phyloP scores from a whole-genome alignment of 805 yeast genomes.

The Schizosaccharomyces cryophilus region DNA sequence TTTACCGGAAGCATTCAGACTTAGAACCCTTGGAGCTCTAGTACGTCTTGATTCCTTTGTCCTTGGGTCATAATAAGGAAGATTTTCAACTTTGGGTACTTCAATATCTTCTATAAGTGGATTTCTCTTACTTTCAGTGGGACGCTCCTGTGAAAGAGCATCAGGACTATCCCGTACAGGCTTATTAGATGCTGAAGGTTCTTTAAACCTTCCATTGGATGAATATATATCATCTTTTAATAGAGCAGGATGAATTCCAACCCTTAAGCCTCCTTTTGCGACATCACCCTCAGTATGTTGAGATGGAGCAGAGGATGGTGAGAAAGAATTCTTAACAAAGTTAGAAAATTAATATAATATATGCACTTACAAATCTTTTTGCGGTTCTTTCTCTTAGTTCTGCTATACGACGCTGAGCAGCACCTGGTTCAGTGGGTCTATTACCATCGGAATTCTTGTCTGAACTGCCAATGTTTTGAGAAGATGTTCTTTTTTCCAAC shows the following conservation, averaged over 20 bases:
- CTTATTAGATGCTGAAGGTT: no score
- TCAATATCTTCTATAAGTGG: neutral
- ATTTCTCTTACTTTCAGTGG: neutral
- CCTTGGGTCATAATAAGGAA: neutral
- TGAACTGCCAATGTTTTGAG: neutral
- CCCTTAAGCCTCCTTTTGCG: constrained; percentile 11
- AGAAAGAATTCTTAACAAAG: neutral
- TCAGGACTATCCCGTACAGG: no score
- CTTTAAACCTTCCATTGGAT: no score
- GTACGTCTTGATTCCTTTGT: constrained; percentile 2
- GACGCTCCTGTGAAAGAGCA: neutral
- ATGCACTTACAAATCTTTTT: neutral
- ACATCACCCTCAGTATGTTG: neutral
- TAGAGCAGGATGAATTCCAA: constrained; percentile 14
- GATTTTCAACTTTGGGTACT: neutral
- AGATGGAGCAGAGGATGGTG: neutral
- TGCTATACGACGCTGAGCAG: neutral
- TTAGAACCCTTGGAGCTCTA: constrained; percentile 16
- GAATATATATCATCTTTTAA: constrained; percentile 4
- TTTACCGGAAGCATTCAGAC: constrained; percentile 40
- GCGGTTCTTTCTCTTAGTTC: neutral
- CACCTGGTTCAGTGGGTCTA: neutral
- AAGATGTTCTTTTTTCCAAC: neutral
- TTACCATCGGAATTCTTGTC: neutral
- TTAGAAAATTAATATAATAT: neutral